Base-by-base conservation (phyloP, 2,329 filamentous ascomycete genomes). In the Daldinia sp. region DNA sequence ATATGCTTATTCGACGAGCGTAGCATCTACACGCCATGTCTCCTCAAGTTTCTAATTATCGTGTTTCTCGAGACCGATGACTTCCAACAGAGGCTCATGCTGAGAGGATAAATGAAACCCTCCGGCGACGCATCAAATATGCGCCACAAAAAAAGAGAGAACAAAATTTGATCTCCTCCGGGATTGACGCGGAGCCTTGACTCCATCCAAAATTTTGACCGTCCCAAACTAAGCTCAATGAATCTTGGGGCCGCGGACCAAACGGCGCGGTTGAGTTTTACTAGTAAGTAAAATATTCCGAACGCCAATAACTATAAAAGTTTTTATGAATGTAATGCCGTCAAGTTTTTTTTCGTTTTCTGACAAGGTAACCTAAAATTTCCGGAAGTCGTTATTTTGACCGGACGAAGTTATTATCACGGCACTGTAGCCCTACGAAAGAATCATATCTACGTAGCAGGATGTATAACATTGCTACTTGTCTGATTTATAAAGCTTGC, bases 1-100 rank as follows among this genome's bases (percentile, higher is more conserved):
- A 47, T 27, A 59, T 62, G 51, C 52, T 41, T 53, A 62, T 67
- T 67, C 39, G 58, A 57, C 56, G 55, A 60, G 45, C 45, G 27
- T 45, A 43, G 25, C 37, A 57, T 30, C 50, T 39, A 27, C 54
- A 39, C 34, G 34, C 47, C 47, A 30, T 27, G 45, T 15, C 21
- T 32, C 34, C 29, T 29, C 27, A 41, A 54, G 15, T n/a, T 7
- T 27, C 45, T 45, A 45, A 51, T 51, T 49, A 15, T 4, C 32
- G 13, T 51, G 27, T 45, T 51, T 39, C 45, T 39, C n/a, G 41
- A 21, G 25, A 23, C 30, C 10, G 17, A 49, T 23, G n/a, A 7
- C 7, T 15, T 62, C 39, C 23, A 17, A 25, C 11, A 23, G 41
- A n/a, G 49, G 43, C 34, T 41, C 50, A 57, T 34, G 23, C 30